Evolutionary conservation across 164 flowering plant genomes (phyloP).

Genomic region (Tetrastigma voinierianum): DNA sequence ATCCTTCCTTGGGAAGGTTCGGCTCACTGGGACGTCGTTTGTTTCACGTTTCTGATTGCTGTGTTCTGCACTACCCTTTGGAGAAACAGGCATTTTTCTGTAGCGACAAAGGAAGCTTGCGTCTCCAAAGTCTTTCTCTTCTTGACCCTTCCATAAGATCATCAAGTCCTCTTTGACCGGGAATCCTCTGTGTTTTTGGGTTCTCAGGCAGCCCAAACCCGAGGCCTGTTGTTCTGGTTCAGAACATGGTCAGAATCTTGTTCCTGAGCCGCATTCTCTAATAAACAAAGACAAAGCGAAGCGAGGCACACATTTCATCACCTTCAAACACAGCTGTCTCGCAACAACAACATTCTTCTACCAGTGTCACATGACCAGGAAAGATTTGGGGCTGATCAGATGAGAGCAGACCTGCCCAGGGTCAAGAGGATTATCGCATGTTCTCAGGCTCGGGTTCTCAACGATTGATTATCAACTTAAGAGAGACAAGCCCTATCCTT

Average conservation of each 20-base stretch:
- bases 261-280: conserved; percentile 8
- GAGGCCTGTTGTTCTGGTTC: conserved; percentile 1
- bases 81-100: conserved; percentile 59
- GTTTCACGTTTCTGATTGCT: conserved; percentile 62
- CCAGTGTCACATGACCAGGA: conserved; percentile 10
- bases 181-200: conserved; percentile 16
- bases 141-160: conserved; percentile 40
- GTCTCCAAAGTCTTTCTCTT: conserved; percentile 58
- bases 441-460: conserved; percentile 31
- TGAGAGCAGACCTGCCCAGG: conserved; percentile 32
- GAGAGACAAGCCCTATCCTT: conserved; percentile 78
- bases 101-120: conserved; percentile 75
- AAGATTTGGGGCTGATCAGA: conserved; percentile 27
- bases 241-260: conserved; percentile 3
- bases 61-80: conserved; percentile 59
- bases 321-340: conserved; percentile 30
- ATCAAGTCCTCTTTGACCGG: conserved; percentile 39
- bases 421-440: conserved; percentile 19
- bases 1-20: conserved; percentile 59
- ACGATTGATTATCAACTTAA: conserved; percentile 55
- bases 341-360: conserved; percentile 14
- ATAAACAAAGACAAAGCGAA: conserved; percentile 21
- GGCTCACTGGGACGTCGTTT: conserved; percentile 59
- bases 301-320: conserved; percentile 38
- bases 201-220: conserved; percentile 3